phyloP scores from a whole-genome alignment of 176 grass and related monocot genomes.

The Oryza australiensis region DNA sequence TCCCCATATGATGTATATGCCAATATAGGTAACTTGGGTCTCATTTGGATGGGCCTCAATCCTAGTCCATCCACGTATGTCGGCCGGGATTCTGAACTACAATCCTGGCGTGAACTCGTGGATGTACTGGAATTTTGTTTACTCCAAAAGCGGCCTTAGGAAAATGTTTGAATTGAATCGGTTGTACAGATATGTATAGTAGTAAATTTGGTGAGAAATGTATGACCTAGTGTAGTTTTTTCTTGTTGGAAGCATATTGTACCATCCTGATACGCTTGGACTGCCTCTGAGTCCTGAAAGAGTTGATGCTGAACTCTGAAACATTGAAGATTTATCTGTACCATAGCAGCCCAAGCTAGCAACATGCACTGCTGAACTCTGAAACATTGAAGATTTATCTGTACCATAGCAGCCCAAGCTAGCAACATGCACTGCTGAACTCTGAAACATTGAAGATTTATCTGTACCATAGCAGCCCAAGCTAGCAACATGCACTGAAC shows the following conservation, averaged over 20 bases:
- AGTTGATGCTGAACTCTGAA: not conserved
- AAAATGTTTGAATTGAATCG: not conserved
- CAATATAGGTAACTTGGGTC: not conserved
- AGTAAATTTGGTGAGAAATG: not conserved
- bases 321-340: not conserved
- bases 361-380: not conserved
- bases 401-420: not conserved
- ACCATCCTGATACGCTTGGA: not conserved
- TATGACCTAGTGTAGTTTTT: not conserved
- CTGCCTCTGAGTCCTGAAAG: not conserved
- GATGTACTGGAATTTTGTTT: not conserved
- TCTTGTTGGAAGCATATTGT: not conserved
- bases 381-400: not conserved
- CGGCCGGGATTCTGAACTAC: not conserved
- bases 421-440: not conserved
- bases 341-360: not conserved
- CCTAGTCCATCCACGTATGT: not conserved
- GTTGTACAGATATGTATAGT: not conserved
- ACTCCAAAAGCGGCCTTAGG: not conserved
- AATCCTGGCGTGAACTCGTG: not conserved
- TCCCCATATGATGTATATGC: not conserved
- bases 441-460: not conserved
- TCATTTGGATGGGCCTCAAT: not conserved
- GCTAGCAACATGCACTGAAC: not conserved
- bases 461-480: not conserved